A percentile compares a stretch with the other conserved stretches of the same genome.
Conservation (phyloP, 1,284 basidiomycete genomes). For the Stygiomarasmius scandens region DNA sequence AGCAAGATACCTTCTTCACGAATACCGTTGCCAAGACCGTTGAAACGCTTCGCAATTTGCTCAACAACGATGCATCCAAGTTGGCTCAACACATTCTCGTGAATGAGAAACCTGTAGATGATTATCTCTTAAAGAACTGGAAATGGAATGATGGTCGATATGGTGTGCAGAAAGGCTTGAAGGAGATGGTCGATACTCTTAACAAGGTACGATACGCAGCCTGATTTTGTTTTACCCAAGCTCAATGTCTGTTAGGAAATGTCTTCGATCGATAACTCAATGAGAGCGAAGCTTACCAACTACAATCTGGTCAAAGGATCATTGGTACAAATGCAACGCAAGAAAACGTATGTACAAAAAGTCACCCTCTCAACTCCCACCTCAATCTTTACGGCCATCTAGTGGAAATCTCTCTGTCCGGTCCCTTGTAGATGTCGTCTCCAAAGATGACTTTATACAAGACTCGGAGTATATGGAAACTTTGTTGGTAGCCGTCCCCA, state of each 20-base stretch:
- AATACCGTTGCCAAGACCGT: conserved; percentile 89
- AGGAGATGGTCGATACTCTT: conserved; percentile 81
- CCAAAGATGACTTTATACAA: conserved; percentile 79
- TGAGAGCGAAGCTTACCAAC: conserved; percentile 88
- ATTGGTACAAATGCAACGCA: conserved; percentile 91
- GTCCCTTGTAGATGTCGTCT: conserved; percentile 86
- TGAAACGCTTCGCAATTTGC: conserved; percentile 88
- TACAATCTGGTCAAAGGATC: conserved; percentile 96
- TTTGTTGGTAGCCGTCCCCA: conserved; percentile 91
- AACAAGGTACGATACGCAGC: conserved; percentile 62
- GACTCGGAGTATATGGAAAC: conserved; percentile 96
- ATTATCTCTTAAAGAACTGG: conserved; percentile 80
- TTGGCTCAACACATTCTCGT: conserved; percentile 84
- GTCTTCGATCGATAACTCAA: conserved; percentile 85
- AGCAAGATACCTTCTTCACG: conserved; percentile 90
- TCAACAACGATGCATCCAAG: conserved; percentile 87
- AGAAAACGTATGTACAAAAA: conserved; percentile 74
- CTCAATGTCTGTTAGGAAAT: conserved; percentile 65
- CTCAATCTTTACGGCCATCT: conserved; percentile 13
- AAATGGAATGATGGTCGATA: conserved; percentile 91
- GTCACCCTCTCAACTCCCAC: not conserved
- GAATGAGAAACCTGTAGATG: conserved; percentile 81
- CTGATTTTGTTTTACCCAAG: conserved; percentile 13
- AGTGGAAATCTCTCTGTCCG: conserved; percentile 94
- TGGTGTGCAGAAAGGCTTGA: conserved; percentile 75